Evolutionary conservation across 2,329 filamentous ascomycete genomes (phyloP), one percentile per base, ranked within the genome.

Genomic region (Lasiodiplodia hormozganensis): DNA sequence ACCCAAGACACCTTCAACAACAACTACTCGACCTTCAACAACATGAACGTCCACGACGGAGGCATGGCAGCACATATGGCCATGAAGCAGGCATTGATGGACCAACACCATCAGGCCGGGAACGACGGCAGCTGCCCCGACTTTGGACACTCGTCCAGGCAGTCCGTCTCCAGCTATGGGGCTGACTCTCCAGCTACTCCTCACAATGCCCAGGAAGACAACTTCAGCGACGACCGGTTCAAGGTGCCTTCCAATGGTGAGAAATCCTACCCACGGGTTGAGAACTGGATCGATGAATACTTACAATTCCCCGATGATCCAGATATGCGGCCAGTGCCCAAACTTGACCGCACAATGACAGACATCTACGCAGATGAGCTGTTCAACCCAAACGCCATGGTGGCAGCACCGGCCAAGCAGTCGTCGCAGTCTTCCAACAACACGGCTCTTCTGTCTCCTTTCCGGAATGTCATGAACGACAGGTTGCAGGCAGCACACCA

Each of bases 331-430:
- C 72, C 74, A 18, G 78, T 88, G 72, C 91, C 94, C 31, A 96
- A 95, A 80, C 87, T 97, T 71, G 90, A 94, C 73, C 87, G 93
- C 68, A 96, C 94, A 0, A 93, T 96, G 82, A 95, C 93, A 21
- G 93, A 96, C 75, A 87, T 93, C 62, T 95, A 92, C 75, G 87
- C 89, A 74, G 94, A 97, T 77, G 93, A 96, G 78, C 86, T 97
- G 0, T 97, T 92, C 83, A 94, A 90, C 73, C 90, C 91, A 73
- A 89, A 89, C 70, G 84, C 89, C 74, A 86, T 86, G 0, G 85
- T 87, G 0, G 82, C 88, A 4, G 82, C 88, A 3, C 84, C 74
- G 34, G 43, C 67, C 4, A 69, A 77, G 68, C 73, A 75, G 64
- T 68, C 75, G 18, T 86, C 12, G 81, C 84, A 10, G 82, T 84